These are phyloP conservation scores for Setaria italica DNA, from an alignment of 202 grass and related monocot species.

Conservation along the genomic window DNA sequence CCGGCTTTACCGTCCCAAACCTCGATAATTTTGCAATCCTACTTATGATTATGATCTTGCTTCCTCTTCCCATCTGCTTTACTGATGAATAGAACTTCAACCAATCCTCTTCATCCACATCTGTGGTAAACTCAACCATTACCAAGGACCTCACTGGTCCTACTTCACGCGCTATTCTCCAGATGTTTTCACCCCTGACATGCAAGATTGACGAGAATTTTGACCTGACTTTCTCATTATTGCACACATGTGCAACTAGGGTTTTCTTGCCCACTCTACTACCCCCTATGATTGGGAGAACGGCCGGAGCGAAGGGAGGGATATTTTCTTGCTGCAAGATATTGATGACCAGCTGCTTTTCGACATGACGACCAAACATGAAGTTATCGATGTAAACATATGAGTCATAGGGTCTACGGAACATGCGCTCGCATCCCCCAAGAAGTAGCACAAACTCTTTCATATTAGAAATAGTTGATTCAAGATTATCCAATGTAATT, in stretches of 20 bases:
- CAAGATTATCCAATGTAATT: background rate
- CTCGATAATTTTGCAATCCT: background rate
- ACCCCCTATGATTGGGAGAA: constrained; percentile 23
- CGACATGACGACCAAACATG: constrained; percentile 40
- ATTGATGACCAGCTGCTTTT: constrained; percentile 30
- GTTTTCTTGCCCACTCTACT: constrained; percentile 42
- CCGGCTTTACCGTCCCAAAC: constrained; percentile 34
- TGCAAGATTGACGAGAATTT: constrained; percentile 32
- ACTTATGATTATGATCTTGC: constrained; percentile 49
- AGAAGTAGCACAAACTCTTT: constrained; percentile 41
- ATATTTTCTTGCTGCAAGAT: constrained; percentile 37
- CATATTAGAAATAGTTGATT: constrained; percentile 22
- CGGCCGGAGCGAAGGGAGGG: background rate
- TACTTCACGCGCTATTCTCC: background rate
- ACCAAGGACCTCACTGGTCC: background rate
- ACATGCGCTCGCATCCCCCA: constrained; percentile 1
- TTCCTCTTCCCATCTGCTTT: constrained; percentile 30
- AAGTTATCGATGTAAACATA: constrained; percentile 44
- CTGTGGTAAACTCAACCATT: constrained; percentile 26
- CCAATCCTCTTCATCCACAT: constrained; percentile 35
- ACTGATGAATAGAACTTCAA: constrained; percentile 12
- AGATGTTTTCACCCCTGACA: constrained; percentile 2
- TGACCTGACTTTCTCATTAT: constrained; percentile 11
- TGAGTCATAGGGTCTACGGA: background rate
- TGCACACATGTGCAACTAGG: constrained; percentile 20